Evolutionary conservation across 176 grass and related monocot species (phyloP), one percentile per base, ranked within the genome.

Genomic region (Paspalum vaginatum): DNA sequence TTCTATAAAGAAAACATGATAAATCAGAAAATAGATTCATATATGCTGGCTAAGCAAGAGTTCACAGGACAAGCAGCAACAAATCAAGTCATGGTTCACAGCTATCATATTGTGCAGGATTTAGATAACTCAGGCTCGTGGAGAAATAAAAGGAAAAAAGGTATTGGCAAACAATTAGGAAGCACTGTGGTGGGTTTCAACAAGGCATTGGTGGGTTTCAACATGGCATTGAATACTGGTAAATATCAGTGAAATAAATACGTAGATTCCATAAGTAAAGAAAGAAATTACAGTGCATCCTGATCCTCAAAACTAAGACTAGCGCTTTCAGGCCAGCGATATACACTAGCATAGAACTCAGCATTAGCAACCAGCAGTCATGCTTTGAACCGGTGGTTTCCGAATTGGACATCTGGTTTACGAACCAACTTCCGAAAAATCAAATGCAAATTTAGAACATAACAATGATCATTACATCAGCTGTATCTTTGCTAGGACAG

Each of bases 11-110:
- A 16, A 84, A 66, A 65, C 58, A 74, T 12, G 50, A 64, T 65
- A 72, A 15, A 54, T 68, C 68, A 88, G 67, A 84, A 65, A 74
- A 67, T 22, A 82, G 55, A 47, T 61, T 27, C 59, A n/a, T 58
- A 74, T 24, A 70, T 80, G 75, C 45, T 74, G 56, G 61, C 49
- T 18, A 59, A 62, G 9, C 66, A 79, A 60, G 20, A 81, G 8
- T 22, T 69, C 22, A 22, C 39, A 85, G 49, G 22, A 46, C 40
- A 89, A 61, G 44, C 24, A 68, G 59, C 63, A 64, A 76, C 41
- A 20, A 80, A 21, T 24, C 14, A 60, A 84, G 20, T 62, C 22
- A 80, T 20, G 74, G 39, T 62, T 75, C 61, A 80, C 38, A 69
- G 24, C 45, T 68, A 88, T 57, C 41, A 74, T 61, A 88, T 58